phyloP scores from a whole-genome alignment of 768 basidiomycete genomes.

The Rhodotorula toruloides region DNA sequence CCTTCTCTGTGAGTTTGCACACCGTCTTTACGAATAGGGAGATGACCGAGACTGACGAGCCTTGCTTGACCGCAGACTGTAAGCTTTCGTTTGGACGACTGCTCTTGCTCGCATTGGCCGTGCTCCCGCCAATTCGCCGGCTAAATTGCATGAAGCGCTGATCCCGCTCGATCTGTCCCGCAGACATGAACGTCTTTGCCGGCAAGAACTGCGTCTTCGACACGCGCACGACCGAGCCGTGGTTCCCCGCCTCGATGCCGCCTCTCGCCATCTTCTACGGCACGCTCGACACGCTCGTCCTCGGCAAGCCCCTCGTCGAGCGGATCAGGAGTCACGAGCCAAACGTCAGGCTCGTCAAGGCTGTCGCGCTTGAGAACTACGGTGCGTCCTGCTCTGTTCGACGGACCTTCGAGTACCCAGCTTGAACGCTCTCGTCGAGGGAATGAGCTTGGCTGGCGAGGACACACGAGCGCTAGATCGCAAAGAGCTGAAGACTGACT shows the following conservation, averaged over 20 bases:
- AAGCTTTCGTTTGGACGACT: not conserved
- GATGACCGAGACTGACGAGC: too few species aligned
- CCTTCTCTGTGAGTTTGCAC: not conserved
- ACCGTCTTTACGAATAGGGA: not conserved
- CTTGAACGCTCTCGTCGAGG: too few species aligned
- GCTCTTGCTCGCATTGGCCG: not conserved
- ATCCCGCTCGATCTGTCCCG: too few species aligned
- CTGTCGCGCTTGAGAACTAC: conserved; percentile 29
- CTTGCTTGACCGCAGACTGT: not conserved
- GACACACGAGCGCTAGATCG: too few species aligned
- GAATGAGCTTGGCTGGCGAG: too few species aligned
- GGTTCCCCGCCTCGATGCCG: conserved; percentile 31
- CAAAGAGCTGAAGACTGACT: too few species aligned
- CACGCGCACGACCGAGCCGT: conserved; percentile 20
- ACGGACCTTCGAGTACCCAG: too few species aligned
- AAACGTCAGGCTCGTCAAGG: conserved; percentile 25
- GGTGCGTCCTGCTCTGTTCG: not conserved
- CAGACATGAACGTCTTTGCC: conserved; percentile 1
- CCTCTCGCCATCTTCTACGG: conserved; percentile 36
- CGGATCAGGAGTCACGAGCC: conserved; percentile 22
- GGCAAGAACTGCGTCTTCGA: conserved; percentile 34
- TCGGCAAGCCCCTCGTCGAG: conserved; percentile 34
- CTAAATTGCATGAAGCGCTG: not conserved
- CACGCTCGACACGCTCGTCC: conserved; percentile 30
- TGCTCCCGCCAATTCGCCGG: too few species aligned